Evolutionary conservation across 345 rosid species (phyloP), one percentile per base, ranked within the genome.

Genomic region (Geranium rotundifolium): DNA sequence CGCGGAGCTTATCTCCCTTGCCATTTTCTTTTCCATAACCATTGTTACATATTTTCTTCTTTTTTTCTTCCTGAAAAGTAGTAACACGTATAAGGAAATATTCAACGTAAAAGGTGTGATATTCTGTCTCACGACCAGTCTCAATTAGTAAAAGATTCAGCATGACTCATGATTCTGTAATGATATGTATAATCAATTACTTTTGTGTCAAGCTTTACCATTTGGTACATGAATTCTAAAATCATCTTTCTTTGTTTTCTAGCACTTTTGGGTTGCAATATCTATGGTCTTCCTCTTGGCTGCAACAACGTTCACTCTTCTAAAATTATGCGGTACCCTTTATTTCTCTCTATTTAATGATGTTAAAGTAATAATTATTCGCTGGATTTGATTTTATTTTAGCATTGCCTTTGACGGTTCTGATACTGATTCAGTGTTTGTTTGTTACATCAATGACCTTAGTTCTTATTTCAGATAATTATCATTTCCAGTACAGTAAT

Each of bases 201-300:
- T 34, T 34, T 34, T 34, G 41, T 34, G 41, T 34, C 41, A 34
- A 34, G 41, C 10, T 34, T 34, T 5, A 34, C 41, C 41, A 4
- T 34, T 1, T 61, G 46, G 27, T 61, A 30, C 52, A 67, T 63
- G 29, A 15, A 66, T 4, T 41, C 39, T 39, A 58, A 63, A 64
- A 59, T 66, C 76, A 64, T 65, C 58, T 65, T 59, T 29, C 19
- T 67, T 75, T 71, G 57, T 41, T 69, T 80, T 82, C 72, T 71
- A 91, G 98, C 96, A 91, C 71, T 91, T 91, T 29, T 89, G 95
- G 96, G 86, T 91, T 67, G 88, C 90, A 29, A 91, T 89, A 81
- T 85, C 96, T 46, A 85, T 82, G 95, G 85, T 91, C 73, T 89
- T 91, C 89, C 76, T 89, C 80, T 80, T 89, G 65, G 96, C 92